These are phyloP conservation scores for Lantana camara DNA, from an alignment of 257 asterid genomes.

Conservation along the genomic window DNA sequence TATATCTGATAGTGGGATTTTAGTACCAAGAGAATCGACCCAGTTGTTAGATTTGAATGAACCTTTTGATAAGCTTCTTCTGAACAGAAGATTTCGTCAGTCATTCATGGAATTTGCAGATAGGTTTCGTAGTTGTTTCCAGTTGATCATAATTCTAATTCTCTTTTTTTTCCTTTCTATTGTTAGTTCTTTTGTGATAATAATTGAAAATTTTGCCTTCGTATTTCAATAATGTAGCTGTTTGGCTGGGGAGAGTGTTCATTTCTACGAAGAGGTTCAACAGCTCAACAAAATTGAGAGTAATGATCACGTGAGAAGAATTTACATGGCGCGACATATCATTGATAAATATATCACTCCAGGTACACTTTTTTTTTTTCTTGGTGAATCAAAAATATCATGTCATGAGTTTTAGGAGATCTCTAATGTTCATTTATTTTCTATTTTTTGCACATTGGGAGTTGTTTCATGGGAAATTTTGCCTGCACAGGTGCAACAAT, in stretches of 20 bases:
- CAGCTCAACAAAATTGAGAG: constrained; percentile 68
- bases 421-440: not conserved
- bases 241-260: constrained; percentile 90
- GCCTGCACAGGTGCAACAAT: constrained; percentile 55
- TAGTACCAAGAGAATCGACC: constrained; percentile 40
- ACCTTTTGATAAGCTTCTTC: constrained; percentile 78
- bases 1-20: constrained; percentile 58
- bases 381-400: too few species aligned
- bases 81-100: constrained; percentile 61
- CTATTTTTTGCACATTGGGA: not conserved
- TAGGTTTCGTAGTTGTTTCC: constrained; percentile 43
- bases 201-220: not conserved
- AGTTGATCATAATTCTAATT: not conserved
- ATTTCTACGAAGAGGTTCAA: constrained; percentile 79
- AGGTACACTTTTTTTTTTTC: constrained; percentile 41
- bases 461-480: constrained; percentile 18
- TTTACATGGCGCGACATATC: constrained; percentile 90
- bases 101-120: constrained; percentile 85
- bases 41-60: constrained; percentile 52
- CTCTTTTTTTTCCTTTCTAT: not conserved
- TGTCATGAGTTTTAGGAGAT: not conserved
- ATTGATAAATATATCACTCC: constrained; percentile 68
- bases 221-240: constrained; percentile 43
- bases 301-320: constrained; percentile 68
- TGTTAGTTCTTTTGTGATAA: constrained; percentile 8